Percentiles rank a stretch among this genome's conserved stretches.
phyloP scores from a whole-genome alignment of 1,284 basidiomycete genomes.

The Naganishia albida region DNA sequence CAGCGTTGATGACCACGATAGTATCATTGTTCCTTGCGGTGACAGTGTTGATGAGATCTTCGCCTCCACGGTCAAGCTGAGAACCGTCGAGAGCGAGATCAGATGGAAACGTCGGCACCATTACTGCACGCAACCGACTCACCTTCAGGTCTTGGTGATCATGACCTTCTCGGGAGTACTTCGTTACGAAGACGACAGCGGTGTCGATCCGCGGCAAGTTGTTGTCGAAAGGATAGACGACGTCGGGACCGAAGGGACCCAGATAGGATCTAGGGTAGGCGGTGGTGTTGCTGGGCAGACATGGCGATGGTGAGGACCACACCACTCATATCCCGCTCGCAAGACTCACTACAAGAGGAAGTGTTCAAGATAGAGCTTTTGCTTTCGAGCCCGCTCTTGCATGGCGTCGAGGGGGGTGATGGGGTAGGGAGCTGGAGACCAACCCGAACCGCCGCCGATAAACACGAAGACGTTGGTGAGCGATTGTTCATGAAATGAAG shows the following conservation, averaged over 20 bases:
- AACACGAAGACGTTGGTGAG: constrained; percentile 58
- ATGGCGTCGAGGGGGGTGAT: constrained; percentile 68
- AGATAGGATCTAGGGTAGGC: constrained; percentile 1
- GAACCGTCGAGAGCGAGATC: background rate
- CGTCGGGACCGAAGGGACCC: background rate
- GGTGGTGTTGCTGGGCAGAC: constrained; percentile 9
- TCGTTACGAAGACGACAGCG: constrained; percentile 17
- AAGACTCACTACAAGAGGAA: constrained; percentile 25
- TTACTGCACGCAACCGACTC: background rate
- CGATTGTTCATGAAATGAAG: constrained; percentile 7
- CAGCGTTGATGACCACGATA: constrained; percentile 75
- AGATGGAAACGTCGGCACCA: background rate
- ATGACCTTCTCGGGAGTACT: constrained; percentile 19
- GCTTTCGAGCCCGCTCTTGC: constrained; percentile 59
- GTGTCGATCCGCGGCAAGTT: constrained; percentile 4
- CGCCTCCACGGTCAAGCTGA: constrained; percentile 37
- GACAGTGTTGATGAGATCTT: constrained; percentile 70
- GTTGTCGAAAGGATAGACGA: constrained; percentile 14
- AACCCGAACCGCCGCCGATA: constrained; percentile 78
- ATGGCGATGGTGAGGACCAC: background rate
- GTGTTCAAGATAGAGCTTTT: constrained; percentile 43
- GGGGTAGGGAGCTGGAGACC: constrained; percentile 57
- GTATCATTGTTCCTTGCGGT: constrained; percentile 73
- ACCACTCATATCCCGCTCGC: background rate
- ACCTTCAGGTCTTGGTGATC: constrained; percentile 17